Conservation (phyloP, 805 yeast species). For the Metschnikowia lachancei region DNA sequence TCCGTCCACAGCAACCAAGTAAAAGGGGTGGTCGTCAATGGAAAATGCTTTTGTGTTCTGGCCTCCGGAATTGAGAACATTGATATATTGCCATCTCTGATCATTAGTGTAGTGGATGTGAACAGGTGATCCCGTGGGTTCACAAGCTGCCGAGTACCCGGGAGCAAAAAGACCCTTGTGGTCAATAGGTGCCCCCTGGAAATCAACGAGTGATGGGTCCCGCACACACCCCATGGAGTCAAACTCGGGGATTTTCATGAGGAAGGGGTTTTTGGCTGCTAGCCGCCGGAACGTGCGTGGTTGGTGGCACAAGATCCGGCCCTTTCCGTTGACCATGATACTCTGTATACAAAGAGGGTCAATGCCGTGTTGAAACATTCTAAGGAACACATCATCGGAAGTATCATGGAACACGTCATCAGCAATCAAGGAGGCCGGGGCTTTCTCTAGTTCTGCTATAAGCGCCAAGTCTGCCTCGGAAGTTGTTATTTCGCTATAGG, state of each 20-base stretch:
- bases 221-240: slow-evolving; percentile 25
- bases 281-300: slow-evolving; percentile 14
- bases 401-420: slow-evolving; percentile 41
- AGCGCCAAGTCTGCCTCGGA: slow-evolving; percentile 27
- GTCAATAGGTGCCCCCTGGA: slow-evolving; percentile 18
- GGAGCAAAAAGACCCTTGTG: slow-evolving; percentile 23
- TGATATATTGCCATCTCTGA: slow-evolving; percentile 26
- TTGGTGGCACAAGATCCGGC: slow-evolving; percentile 25
- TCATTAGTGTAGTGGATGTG: slow-evolving; percentile 24
- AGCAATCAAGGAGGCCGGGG: slow-evolving; percentile 30
- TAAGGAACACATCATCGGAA: slow-evolving; percentile 34
- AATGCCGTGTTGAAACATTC: slow-evolving; percentile 31
- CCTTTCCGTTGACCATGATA: slow-evolving; percentile 32
- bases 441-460: slow-evolving; percentile 25
- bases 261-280: slow-evolving; percentile 16
- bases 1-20: slow-evolving; percentile 34
- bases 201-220: slow-evolving; percentile 17
- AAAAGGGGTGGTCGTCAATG: slow-evolving; percentile 32
- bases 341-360: slow-evolving; percentile 36
- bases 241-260: slow-evolving; percentile 12
- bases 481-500: slow-evolving; percentile 29
- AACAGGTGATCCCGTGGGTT: slow-evolving; percentile 19
- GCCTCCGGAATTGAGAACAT: slow-evolving; percentile 34
- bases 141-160: slow-evolving; percentile 25
- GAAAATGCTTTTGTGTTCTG: slow-evolving; percentile 33